These are phyloP conservation scores for Botrytis deweyae DNA, from an alignment of 2,329 filamentous ascomycete genomes.

Conservation along the genomic window DNA sequence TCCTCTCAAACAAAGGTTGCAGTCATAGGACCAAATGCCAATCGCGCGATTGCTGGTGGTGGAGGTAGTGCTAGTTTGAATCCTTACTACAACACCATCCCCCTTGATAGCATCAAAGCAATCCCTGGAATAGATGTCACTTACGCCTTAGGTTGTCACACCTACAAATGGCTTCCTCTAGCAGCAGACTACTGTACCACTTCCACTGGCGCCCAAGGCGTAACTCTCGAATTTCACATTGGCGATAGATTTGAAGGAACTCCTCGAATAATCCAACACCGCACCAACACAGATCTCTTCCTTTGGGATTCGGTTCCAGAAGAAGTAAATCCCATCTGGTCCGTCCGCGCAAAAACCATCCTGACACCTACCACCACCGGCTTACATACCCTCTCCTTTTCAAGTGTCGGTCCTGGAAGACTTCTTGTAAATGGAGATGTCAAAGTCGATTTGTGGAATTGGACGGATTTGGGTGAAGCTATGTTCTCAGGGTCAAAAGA, in stretches of 20 bases:
- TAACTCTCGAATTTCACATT: slow-evolving; percentile 63
- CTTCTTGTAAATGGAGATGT: slow-evolving; percentile 60
- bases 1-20: slow-evolving; percentile 57
- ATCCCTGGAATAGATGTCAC: slow-evolving; percentile 54
- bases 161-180: slow-evolving; percentile 64
- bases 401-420: slow-evolving; percentile 63
- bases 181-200: slow-evolving; percentile 59
- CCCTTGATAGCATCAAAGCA: slow-evolving; percentile 60
- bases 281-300: slow-evolving; percentile 65
- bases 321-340: slow-evolving; percentile 62
- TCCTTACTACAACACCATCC: slow-evolving; percentile 66
- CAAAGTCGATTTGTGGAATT: slow-evolving; percentile 65
- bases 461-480: slow-evolving; percentile 67
- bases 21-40: slow-evolving; percentile 66
- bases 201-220: slow-evolving; percentile 56
- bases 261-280: slow-evolving; percentile 56
- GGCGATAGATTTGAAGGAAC: slow-evolving; percentile 62
- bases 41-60: slow-evolving; percentile 65
- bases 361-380: slow-evolving; percentile 59
- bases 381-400: slow-evolving; percentile 65
- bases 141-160: slow-evolving; percentile 63
- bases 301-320: slow-evolving; percentile 68
- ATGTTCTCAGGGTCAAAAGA: slow-evolving; percentile 70
- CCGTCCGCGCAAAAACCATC: slow-evolving; percentile 50
- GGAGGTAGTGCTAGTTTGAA: slow-evolving; percentile 68